Conservation (phyloP, 495 filamentous ascomycete species). For the Cairneyella variabilis region DNA sequence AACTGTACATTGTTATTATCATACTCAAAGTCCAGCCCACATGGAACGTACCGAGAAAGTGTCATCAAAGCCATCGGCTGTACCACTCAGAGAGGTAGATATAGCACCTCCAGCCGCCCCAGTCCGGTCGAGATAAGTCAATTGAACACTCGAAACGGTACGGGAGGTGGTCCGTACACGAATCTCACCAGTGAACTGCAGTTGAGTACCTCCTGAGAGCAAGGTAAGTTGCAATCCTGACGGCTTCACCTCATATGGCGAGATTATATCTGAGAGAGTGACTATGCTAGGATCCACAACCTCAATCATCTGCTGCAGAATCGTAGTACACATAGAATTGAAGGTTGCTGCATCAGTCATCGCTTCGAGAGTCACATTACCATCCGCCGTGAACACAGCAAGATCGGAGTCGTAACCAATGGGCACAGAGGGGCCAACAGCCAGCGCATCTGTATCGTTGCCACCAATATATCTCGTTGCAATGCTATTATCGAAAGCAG, state of each 20-base stretch:
- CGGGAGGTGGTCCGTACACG: constrained; percentile 34
- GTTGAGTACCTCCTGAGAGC: constrained; percentile 29
- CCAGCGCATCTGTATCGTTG: constrained; percentile 47
- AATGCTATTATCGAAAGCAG: constrained; percentile 50
- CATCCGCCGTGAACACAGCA: constrained; percentile 53
- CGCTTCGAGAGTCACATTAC: constrained; percentile 48
- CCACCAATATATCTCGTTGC: constrained; percentile 53
- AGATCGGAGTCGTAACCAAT: constrained; percentile 46
- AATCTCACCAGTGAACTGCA: constrained; percentile 36
- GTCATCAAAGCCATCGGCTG: constrained; percentile 53
- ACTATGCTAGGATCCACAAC: constrained; percentile 45
- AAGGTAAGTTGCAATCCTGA: constrained; percentile 39
- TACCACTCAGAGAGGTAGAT: constrained; percentile 38
- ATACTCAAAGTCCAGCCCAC: too few relatives aligned
- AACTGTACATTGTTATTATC: too few relatives aligned
- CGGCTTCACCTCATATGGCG: constrained; percentile 57
- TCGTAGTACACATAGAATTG: constrained; percentile 40
- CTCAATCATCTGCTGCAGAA: constrained; percentile 61
- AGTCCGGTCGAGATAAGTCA: constrained; percentile 33
- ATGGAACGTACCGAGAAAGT: constrained; percentile 49
- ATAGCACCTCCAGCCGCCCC: constrained; percentile 35
- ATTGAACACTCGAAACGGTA: constrained; percentile 29
- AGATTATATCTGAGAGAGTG: constrained; percentile 45
- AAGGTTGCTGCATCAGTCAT: constrained; percentile 42
- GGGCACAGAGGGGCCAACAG: constrained; percentile 41